Conservation (phyloP, 306 rosid genomes). For the Ormosia semicastrata region DNA sequence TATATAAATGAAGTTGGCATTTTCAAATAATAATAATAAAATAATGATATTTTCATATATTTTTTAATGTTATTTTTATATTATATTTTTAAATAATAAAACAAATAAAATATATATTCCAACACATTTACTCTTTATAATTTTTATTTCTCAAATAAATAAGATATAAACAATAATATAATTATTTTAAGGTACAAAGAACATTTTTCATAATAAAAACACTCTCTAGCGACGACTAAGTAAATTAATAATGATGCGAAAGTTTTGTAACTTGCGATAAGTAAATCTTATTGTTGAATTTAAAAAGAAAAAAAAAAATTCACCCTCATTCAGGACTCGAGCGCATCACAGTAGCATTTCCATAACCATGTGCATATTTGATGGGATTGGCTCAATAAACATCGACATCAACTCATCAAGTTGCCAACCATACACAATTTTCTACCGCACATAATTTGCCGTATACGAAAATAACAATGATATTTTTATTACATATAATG, state of each 20-base stretch:
- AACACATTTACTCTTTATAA: too few species aligned
- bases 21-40: neutral
- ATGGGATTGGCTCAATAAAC: neutral
- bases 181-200: too few species aligned
- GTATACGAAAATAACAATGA: neutral
- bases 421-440: slow-evolving; percentile 14
- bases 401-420: neutral
- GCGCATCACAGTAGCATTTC: neutral
- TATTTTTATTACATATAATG: too few species aligned
- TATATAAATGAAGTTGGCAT: neutral
- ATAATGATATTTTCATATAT: too few species aligned
- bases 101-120: too few species aligned
- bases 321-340: neutral
- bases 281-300: neutral
- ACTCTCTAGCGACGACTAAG: neutral
- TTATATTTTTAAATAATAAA: too few species aligned
- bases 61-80: too few species aligned
- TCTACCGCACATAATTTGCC: neutral
- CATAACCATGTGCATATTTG: neutral
- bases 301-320: neutral
- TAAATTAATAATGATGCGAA: neutral
- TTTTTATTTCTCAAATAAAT: too few species aligned
- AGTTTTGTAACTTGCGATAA: neutral
- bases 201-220: too few species aligned
- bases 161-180: too few species aligned